Evolutionary conservation across 108 stramenopile genomes (phyloP).

Genomic region (Cyclotella baltica): DNA sequence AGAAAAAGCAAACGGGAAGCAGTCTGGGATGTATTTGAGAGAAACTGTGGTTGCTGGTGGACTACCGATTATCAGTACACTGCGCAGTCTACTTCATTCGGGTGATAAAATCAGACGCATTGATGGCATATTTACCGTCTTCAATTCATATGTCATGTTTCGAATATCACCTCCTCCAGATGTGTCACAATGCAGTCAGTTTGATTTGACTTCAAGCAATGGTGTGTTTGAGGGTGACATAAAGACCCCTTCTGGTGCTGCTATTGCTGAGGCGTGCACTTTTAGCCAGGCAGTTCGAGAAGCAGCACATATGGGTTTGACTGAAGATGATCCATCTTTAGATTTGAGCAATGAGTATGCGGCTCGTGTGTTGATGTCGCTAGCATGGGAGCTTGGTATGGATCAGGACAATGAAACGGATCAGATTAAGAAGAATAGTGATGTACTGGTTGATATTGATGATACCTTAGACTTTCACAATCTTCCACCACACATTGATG

Average conservation of each 20-base stretch:
- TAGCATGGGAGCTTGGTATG: constrained; percentile 70
- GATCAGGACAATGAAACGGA: constrained; percentile 45
- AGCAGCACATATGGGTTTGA: constrained; percentile 66
- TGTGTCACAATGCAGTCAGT: constrained; percentile 39
- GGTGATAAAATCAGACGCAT: constrained; percentile 80
- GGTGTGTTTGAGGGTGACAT: constrained; percentile 55
- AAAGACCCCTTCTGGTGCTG: constrained; percentile 27
- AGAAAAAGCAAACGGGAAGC: constrained; percentile 52
- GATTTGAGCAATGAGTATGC: constrained; percentile 80
- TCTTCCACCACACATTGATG: constrained; percentile 51
- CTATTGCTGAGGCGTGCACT: constrained; percentile 39
- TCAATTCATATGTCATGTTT: constrained; percentile 84
- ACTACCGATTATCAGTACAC: constrained; percentile 77
- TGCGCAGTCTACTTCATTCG: constrained; percentile 66
- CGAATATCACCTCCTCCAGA: constrained; percentile 80
- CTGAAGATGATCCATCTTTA: constrained; percentile 62
- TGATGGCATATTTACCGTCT: constrained; percentile 81
- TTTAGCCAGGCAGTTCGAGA: constrained; percentile 80
- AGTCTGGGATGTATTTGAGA: constrained; percentile 70
- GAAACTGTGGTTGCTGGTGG: constrained; percentile 89
- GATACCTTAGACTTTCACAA: constrained; percentile 27
- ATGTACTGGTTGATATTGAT: constrained; percentile 38
- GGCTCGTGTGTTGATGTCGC: constrained; percentile 65
- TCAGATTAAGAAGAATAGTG: constrained; percentile 55
- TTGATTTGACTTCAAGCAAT: constrained; percentile 58